Evolutionary conservation across 495 filamentous ascomycete species (phyloP).

Genomic region (Lineolata rhizophorae): DNA sequence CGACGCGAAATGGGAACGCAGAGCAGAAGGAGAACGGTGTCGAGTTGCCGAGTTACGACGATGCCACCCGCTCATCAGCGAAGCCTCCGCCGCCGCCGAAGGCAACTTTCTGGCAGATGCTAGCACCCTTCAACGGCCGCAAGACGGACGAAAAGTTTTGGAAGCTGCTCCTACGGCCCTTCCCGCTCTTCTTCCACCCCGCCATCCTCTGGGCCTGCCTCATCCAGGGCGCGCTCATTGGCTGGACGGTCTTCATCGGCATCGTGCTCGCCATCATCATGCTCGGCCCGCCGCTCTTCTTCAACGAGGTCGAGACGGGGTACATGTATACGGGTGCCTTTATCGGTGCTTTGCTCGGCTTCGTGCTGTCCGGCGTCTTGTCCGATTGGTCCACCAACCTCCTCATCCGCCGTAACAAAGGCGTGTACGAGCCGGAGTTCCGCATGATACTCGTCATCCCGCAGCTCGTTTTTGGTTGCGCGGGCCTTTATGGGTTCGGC

Average conservation of each 20-base stretch:
- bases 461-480: conserved; percentile 52
- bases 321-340: conserved; percentile 83
- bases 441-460: conserved; percentile 61
- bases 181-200: conserved; percentile 53
- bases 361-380: conserved; percentile 47
- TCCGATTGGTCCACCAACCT: conserved; percentile 47
- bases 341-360: conserved; percentile 58
- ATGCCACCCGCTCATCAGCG: not conserved
- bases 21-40: not conserved
- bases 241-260: conserved; percentile 89
- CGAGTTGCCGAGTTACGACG: not conserved
- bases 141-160: conserved; percentile 44
- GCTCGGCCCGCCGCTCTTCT: conserved; percentile 57
- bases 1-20: not conserved
- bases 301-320: conserved; percentile 59
- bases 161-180: conserved; percentile 37
- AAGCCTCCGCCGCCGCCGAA: conserved; percentile 12
- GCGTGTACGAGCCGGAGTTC: conserved; percentile 84
- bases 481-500: conserved; percentile 72
- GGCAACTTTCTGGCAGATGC: conserved; percentile 28
- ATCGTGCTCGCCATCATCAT: conserved; percentile 71
- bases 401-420: conserved; percentile 54
- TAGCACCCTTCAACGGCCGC: conserved; percentile 59
- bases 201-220: conserved; percentile 78
- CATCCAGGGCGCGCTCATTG: conserved; percentile 77